phyloP scores from a whole-genome alignment of 1,284 basidiomycete genomes.

The Tetrapyrgos nigripes region DNA sequence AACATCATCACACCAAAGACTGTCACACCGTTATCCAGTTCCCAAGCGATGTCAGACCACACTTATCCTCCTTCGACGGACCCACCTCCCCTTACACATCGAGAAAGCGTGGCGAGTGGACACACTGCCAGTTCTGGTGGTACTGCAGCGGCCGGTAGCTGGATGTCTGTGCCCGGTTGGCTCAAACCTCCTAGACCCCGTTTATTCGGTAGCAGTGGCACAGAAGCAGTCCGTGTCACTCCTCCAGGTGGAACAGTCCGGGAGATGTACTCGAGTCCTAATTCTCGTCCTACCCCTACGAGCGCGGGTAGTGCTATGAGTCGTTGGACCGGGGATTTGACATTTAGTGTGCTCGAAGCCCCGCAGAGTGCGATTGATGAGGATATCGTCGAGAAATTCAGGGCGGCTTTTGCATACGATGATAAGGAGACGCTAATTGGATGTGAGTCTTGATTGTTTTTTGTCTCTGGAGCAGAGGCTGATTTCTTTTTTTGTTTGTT shows the following conservation, averaged over 20 bases:
- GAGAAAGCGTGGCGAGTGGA: slow-evolving; percentile 27
- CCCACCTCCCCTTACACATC: slow-evolving; percentile 25
- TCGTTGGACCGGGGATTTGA: slow-evolving; percentile 58
- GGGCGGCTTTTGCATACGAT: slow-evolving; percentile 80
- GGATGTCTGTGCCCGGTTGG: slow-evolving; percentile 74
- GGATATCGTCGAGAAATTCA: slow-evolving; percentile 79
- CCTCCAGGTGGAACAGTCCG: slow-evolving; percentile 38
- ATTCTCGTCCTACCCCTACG: slow-evolving; percentile 31
- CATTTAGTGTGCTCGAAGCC: slow-evolving; percentile 79
- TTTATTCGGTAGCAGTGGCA: slow-evolving; percentile 28
- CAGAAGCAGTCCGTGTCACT: slow-evolving; percentile 21
- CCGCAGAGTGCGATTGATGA: slow-evolving; percentile 66
- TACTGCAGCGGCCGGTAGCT: slow-evolving; percentile 22
- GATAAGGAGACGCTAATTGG: slow-evolving; percentile 88
- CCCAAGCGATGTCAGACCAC: slow-evolving; percentile 41
- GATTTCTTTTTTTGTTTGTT: slow-evolving; percentile 2
- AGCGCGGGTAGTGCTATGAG: slow-evolving; percentile 22
- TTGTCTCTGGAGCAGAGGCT: slow-evolving; percentile 6
- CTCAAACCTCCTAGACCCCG: slow-evolving; percentile 56
- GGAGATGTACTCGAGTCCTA: slow-evolving; percentile 65
- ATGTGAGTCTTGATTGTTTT: slow-evolving; percentile 59
- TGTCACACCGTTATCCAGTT: background rate
- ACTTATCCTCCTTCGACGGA: slow-evolving; percentile 78
- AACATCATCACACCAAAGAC: slow-evolving; percentile 29
- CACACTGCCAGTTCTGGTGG: slow-evolving; percentile 16